phyloP scores from a whole-genome alignment of 1,284 basidiomycete genomes.

The Coniophora puteana region DNA sequence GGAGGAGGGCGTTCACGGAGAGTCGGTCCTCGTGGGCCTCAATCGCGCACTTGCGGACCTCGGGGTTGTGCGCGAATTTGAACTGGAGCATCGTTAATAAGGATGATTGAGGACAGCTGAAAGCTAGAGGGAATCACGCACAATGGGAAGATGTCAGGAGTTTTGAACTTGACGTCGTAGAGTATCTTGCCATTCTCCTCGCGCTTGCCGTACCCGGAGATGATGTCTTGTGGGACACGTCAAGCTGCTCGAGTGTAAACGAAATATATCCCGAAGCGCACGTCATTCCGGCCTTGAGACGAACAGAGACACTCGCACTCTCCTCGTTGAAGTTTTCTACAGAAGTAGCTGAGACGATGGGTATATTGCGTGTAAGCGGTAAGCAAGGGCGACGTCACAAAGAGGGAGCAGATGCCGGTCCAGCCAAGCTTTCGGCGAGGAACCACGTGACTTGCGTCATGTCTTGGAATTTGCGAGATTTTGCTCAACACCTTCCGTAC shows the following conservation, averaged over 20 bases:
- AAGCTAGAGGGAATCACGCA: slow-evolving; percentile 35
- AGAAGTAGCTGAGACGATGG: too few species aligned
- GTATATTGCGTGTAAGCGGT: too few species aligned
- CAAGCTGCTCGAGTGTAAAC: slow-evolving; percentile 70
- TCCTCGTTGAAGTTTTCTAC: slow-evolving; percentile 86
- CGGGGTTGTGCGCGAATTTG: slow-evolving; percentile 70
- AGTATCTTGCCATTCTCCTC: slow-evolving; percentile 52
- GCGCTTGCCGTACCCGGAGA: slow-evolving; percentile 70
- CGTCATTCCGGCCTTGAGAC: not conserved
- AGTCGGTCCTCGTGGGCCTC: slow-evolving; percentile 69
- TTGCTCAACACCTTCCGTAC: too few species aligned
- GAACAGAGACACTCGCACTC: slow-evolving; percentile 41
- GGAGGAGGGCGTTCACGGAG: slow-evolving; percentile 62
- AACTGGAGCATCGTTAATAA: slow-evolving; percentile 42
- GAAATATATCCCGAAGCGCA: slow-evolving; percentile 43
- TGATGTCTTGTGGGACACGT: slow-evolving; percentile 72
- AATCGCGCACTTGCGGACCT: slow-evolving; percentile 61
- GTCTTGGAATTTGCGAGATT: too few species aligned
- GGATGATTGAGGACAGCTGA: not conserved
- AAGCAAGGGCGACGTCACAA: too few species aligned
- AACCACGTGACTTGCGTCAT: too few species aligned
- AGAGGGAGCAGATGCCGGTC: too few species aligned
- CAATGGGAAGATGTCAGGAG: slow-evolving; percentile 78
- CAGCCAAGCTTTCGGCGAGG: too few species aligned
- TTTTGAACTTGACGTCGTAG: slow-evolving; percentile 70